Base-by-base conservation (phyloP, 2,329 filamentous ascomycete genomes). In the Sclerotinia borealis region DNA sequence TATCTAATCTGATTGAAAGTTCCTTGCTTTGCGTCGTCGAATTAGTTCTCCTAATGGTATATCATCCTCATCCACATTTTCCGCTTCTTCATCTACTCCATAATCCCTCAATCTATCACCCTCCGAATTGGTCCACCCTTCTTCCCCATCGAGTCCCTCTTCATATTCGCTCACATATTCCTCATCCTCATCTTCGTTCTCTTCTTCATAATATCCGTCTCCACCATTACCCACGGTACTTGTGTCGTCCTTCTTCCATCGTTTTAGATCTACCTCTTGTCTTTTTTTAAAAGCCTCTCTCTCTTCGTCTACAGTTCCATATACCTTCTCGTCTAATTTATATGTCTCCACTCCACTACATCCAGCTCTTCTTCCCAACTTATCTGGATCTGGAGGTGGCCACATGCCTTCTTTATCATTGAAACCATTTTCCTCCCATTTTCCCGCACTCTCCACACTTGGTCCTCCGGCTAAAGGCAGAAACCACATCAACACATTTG, bases 371-470 rank as follows among this genome's bases (percentile, higher is more conserved):
- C 70, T 64, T 54, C 70, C 79, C 65, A 82, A 73, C 75, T 85
- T 87, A 34, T 87, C 85, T 25, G 85, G 85, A 74, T 89, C 83
- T 0, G 77, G 75, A 0, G 86, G 86, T 29, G 86, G 86, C 86
- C 86, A 89, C 72, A 84, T 79, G 59, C 80, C 81, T 47, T 78
- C 74, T 60, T 76, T 76, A 67, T 86, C 83, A 75, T 95, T 92
- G 74, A 93, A 90, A 1, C 86, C 90, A 75, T 95, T 95, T 68
- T 89, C 87, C 66, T 87, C 84, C 85, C 89, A 83, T 64, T 85
- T 83, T 0, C 70, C 65, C 4, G 78, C 81, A 27, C 60, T 68
- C 13, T 76, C 76, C 17, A 72, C 60, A 17, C 45, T 61, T 5
- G 82, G 85, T 22, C 76, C 78, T 39, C 80, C 79, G 2, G 86